Base-by-base conservation (phyloP, 2,329 filamentous ascomycete genomes). In the Phoma herbarum region DNA sequence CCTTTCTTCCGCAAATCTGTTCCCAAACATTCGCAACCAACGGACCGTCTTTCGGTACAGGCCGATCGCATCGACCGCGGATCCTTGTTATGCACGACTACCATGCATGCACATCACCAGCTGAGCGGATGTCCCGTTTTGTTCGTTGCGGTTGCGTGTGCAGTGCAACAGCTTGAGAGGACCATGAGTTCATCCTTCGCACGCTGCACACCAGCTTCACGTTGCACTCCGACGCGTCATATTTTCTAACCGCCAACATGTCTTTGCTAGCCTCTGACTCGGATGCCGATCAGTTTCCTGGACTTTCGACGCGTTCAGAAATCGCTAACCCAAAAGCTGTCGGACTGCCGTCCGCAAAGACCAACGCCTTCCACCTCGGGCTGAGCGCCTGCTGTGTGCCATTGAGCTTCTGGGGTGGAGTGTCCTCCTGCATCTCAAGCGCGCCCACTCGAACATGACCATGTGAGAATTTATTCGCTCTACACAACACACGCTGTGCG, bases 1-100 rank as follows among this genome's bases (percentile, higher is more conserved):
- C 50, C 41, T 29, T 26, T 31, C n/a, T 56, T 41, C 49, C 55
- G 55, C 28, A 22, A 43, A 57, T 57, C 55, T 52, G 43, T 44
- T 26, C 48, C 49, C 28, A 26, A 26, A 46, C 18, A 26, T 33
- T 37, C 20, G 20, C 45, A 37, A 44, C 25, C 22, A 41, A 25
- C 52, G 29, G 29, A 48, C 29, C 51, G 18, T 35, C n/a, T 33
- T 39, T 20, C 54, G 54, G 46, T 35, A 22, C 46, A 45, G 23
- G 10, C 53, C 56, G 49, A 53, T 29, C 31, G 12, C 23, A 12
- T 20, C 35, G 6, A 33, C 26, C 42, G 23, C 26, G 20, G 29
- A 35, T 14, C 31, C 41, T 37, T 29, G 23, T 12, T 45, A 8
- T 18, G 18, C 20, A n/a, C 35, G 35, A 39, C 35, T 39, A 11